phyloP scores from a whole-genome alignment of 1,139 yeast genomes.

The Trichomonascaceae sp. region DNA sequence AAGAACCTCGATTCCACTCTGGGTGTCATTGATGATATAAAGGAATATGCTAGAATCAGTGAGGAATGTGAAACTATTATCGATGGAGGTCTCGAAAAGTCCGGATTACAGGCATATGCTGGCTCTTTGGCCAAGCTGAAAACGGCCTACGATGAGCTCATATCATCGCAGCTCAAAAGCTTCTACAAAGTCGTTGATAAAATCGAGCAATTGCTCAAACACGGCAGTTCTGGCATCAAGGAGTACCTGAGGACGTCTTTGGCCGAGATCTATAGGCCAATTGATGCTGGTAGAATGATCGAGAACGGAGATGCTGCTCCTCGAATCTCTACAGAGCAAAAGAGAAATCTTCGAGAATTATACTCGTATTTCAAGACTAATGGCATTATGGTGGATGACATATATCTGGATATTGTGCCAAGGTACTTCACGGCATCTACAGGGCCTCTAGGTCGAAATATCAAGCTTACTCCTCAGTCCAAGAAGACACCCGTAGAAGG shows the following conservation, averaged over 20 bases:
- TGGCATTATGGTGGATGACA: conserved; percentile 7
- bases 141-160: conserved; percentile 24
- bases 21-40: conserved; percentile 55
- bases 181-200: conserved; percentile 30
- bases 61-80: conserved; percentile 23
- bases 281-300: conserved; percentile 21
- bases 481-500: conserved; percentile 7
- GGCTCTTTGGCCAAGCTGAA: conserved; percentile 21
- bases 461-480: conserved; percentile 7
- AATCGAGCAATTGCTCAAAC: conserved; percentile 22
- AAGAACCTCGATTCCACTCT: conserved; percentile 53
- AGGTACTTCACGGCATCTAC: conserved; percentile 6
- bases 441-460: not conserved
- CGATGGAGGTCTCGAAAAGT: conserved; percentile 21
- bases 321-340: conserved; percentile 1
- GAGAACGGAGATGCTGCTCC: conserved; percentile 20
- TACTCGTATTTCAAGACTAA: conserved; percentile 3
- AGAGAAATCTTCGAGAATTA: conserved; percentile 1
- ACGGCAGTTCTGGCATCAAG: conserved; percentile 21
- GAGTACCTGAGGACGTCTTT: conserved; percentile 22
- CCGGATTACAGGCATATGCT: conserved; percentile 19
- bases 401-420: conserved; percentile 7
- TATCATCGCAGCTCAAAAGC: conserved; percentile 20
- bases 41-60: conserved; percentile 52
- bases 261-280: conserved; percentile 20